Evolutionary conservation across 202 grass and related monocot genomes (phyloP), one percentile per base, ranked within the genome.

Genomic region (Schoenoplectus tabernaemontani): DNA sequence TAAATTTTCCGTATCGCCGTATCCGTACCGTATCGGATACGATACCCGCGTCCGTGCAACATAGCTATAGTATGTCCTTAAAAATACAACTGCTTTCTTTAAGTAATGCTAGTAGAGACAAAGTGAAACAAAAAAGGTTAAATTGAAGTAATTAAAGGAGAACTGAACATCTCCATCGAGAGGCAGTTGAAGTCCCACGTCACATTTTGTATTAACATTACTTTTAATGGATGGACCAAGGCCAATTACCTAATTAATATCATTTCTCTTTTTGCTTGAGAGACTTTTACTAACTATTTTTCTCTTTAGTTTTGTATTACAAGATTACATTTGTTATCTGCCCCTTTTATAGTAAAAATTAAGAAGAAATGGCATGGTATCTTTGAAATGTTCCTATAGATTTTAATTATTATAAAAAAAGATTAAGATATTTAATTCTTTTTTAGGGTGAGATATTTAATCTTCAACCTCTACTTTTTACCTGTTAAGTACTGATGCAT

Each of bases 101-200:
- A 16, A 47, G 0, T 72, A 34, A 33, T 74, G 43, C 44, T 54
- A 74, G 15, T 36, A 74, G 43, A 54, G 43, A 50, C 24, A 78
- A 59, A 41, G 11, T 24, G 15, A 42, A n/a, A 59, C 17, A 72
- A 13, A 72, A 72, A 50, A 72, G 0, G 3, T 44, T 12, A 37
- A 69, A 19, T 22, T 42, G 12, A 17, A 72, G 16, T 48, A 5
- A 65, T 2, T 38, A 12, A 67, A 23, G 50, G 43, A 28, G 23
- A 72, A 50, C 68, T 32, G 67, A 78, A 78, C 75, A 79, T 79
- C 77, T 79, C 77, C 9, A 63, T 79, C 36, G 3, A 64, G 42
- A 61, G 32, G 38, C 59, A 61, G 51, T 79, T 59, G 20, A 28
- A 59, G 77, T 53, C 19, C 51, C 51, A 63, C 34, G 63, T 79